Conservation (phyloP, 2,329 filamentous ascomycete species). For the Mollisiaceae sp. region DNA sequence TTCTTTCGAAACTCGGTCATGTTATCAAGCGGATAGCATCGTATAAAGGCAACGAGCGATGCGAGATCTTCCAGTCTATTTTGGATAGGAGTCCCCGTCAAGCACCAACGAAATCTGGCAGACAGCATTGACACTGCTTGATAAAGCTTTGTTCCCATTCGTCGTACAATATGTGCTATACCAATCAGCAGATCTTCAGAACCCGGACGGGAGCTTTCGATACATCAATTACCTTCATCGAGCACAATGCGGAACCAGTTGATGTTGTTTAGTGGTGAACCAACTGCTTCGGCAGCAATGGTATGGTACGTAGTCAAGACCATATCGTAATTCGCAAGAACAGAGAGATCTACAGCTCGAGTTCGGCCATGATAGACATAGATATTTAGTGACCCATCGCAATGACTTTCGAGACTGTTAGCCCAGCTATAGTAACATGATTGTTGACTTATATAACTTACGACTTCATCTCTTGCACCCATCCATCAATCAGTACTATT, state of each 20-base stretch:
- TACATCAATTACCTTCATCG: slow-evolving; percentile 48
- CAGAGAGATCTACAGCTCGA: slow-evolving; percentile 35
- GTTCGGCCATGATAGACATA: slow-evolving; percentile 45
- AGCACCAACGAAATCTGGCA: slow-evolving; percentile 48
- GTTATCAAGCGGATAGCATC: slow-evolving; percentile 19
- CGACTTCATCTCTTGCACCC: slow-evolving; percentile 48
- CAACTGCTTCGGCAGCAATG: slow-evolving; percentile 45
- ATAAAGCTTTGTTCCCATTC: slow-evolving; percentile 51
- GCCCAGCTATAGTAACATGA: background rate
- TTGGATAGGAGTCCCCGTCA: slow-evolving; percentile 39
- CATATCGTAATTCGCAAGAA: slow-evolving; percentile 46
- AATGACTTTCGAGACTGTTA: slow-evolving; percentile 42
- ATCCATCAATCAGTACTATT: slow-evolving; percentile 49
- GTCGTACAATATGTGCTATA: slow-evolving; percentile 56
- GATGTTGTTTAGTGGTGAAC: slow-evolving; percentile 42
- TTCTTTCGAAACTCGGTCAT: slow-evolving; percentile 23
- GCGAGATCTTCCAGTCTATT: slow-evolving; percentile 42
- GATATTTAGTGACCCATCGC: slow-evolving; percentile 35
- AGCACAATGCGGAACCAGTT: slow-evolving; percentile 51
- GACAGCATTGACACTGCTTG: slow-evolving; percentile 48
- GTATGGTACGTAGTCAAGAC: slow-evolving; percentile 56
- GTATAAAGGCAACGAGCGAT: slow-evolving; percentile 39
- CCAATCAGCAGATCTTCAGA: slow-evolving; percentile 1
- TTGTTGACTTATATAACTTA: slow-evolving; percentile 33
- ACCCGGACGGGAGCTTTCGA: no score